Percentiles rank a stretch among this genome's conserved stretches.
These are phyloP conservation scores for Ganoderma boninense DNA, from an alignment of 1,284 basidiomycete genomes.

Conservation along the genomic window DNA sequence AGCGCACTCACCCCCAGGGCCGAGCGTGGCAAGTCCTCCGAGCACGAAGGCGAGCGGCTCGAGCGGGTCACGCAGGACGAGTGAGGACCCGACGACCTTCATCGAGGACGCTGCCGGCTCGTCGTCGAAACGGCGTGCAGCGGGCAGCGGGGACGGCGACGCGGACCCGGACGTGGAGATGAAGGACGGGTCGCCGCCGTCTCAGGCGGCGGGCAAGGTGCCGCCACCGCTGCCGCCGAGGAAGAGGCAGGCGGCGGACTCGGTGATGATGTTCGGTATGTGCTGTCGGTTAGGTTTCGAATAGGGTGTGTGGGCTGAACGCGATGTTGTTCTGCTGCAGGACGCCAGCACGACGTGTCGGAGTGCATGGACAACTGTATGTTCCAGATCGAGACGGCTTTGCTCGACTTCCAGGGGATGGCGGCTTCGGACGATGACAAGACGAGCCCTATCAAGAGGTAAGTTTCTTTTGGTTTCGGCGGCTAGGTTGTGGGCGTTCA, in stretches of 20 bases:
- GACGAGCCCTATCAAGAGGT: constrained; percentile 86
- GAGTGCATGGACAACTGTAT: constrained; percentile 99
- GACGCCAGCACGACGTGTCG: constrained; percentile 97
- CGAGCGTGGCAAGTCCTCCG: constrained; percentile 10
- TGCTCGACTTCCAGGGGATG: constrained; percentile 80
- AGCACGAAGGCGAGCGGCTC: constrained; percentile 4
- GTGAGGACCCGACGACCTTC: constrained; percentile 30
- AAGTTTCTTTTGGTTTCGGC: neutral
- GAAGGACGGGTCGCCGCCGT: constrained; percentile 35
- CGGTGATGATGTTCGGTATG: constrained; percentile 89
- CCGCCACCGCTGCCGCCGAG: constrained; percentile 71
- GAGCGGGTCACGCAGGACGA: constrained; percentile 1
- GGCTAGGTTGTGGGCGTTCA: neutral
- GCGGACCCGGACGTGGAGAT: constrained; percentile 55
- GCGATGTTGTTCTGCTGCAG: constrained; percentile 45
- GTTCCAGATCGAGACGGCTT: constrained; percentile 96
- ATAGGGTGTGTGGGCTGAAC: neutral
- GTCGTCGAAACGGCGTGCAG: constrained; percentile 45
- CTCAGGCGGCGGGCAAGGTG: constrained; percentile 39
- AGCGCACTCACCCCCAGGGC: constrained; percentile 15
- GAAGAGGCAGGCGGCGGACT: constrained; percentile 68
- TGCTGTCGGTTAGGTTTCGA: neutral
- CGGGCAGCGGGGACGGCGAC: constrained; percentile 14
- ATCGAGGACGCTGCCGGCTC: constrained; percentile 56
- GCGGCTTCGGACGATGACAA: constrained; percentile 60